Evolutionary conservation across 2,329 filamentous ascomycete species (phyloP).

Genomic region (Botryosphaeria dothidea): DNA sequence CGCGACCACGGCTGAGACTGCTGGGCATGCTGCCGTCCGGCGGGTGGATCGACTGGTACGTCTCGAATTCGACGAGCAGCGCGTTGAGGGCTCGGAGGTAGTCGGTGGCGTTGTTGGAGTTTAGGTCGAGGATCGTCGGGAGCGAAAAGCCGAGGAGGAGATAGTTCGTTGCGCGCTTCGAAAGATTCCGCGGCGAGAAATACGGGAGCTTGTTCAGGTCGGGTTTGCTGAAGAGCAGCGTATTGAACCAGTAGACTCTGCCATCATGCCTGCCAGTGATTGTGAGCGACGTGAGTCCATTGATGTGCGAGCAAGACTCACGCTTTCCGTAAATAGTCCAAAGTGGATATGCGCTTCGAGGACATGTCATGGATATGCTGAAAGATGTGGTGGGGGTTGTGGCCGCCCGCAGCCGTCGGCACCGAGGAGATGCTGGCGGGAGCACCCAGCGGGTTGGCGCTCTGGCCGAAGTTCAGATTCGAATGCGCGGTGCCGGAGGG

Average conservation of each 20-base stretch:
- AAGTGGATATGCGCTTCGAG: slow-evolving; percentile 88
- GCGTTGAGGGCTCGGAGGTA: slow-evolving; percentile 85
- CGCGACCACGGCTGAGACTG: slow-evolving; percentile 72
- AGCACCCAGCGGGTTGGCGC: neutral
- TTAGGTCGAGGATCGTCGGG: slow-evolving; percentile 85
- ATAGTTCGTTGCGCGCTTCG: slow-evolving; percentile 89
- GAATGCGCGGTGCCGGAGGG: slow-evolving; percentile 14
- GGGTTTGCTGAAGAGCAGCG: slow-evolving; percentile 81
- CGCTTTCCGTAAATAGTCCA: slow-evolving; percentile 93
- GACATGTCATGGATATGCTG: slow-evolving; percentile 79
- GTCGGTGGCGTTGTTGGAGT: slow-evolving; percentile 75
- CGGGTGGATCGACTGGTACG: slow-evolving; percentile 84
- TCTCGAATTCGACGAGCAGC: slow-evolving; percentile 87
- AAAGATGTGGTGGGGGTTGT: slow-evolving; percentile 58
- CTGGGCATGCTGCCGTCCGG: slow-evolving; percentile 70
- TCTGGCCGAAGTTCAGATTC: slow-evolving; percentile 9
- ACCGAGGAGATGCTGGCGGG: slow-evolving; percentile 25
- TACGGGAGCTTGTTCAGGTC: slow-evolving; percentile 83
- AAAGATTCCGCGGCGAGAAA: slow-evolving; percentile 79
- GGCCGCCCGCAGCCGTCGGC: slow-evolving; percentile 33
- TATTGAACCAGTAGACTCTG: slow-evolving; percentile 97
- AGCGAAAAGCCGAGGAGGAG: slow-evolving; percentile 90
- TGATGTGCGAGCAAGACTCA: slow-evolving; percentile 50
- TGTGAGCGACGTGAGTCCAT: slow-evolving; percentile 4
- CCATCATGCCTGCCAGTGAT: slow-evolving; percentile 74